These are phyloP conservation scores for Fennellomyces sp. DNA, from an alignment of 371 early-diverging fungal species.

Conservation along the genomic window DNA sequence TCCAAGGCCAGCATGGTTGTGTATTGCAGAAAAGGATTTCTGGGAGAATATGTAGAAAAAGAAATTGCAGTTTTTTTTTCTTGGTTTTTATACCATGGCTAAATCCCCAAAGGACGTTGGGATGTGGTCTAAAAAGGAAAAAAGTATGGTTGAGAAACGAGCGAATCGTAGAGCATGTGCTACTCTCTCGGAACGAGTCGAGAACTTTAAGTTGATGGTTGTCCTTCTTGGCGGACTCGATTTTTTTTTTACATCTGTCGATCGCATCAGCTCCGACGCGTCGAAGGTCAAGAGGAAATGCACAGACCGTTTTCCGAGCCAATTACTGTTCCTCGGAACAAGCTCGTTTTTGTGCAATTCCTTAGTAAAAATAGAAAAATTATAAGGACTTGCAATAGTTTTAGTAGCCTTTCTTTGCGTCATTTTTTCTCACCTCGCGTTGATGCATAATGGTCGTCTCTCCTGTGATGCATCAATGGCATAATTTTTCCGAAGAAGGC, in stretches of 20 bases:
- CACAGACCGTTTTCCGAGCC: background rate
- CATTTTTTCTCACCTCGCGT: too few relatives aligned
- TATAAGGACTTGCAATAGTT: too few relatives aligned
- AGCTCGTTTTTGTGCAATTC: too few relatives aligned
- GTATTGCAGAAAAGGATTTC: background rate
- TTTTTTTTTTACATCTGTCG: background rate
- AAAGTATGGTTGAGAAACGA: background rate
- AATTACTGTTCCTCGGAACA: too few relatives aligned
- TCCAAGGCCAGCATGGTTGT: background rate
- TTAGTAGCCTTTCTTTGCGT: too few relatives aligned
- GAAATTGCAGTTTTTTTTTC: background rate
- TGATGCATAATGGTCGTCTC: too few relatives aligned
- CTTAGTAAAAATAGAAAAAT: too few relatives aligned
- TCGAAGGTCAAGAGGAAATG: background rate
- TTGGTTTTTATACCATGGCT: background rate
- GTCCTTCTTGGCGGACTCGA: slow-evolving; percentile 1
- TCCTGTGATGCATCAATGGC: too few relatives aligned
- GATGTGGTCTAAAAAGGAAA: background rate
- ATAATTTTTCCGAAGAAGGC: too few relatives aligned
- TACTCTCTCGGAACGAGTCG: slow-evolving; percentile 1
- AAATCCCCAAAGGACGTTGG: background rate
- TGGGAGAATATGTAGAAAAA: background rate
- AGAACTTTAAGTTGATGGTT: background rate
- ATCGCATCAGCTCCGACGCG: background rate
- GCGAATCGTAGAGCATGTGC: slow-evolving; percentile 5